These are phyloP conservation scores for Colletotrichum neosansevieriae DNA, from an alignment of 2,329 filamentous ascomycete species.

Conservation along the genomic window DNA sequence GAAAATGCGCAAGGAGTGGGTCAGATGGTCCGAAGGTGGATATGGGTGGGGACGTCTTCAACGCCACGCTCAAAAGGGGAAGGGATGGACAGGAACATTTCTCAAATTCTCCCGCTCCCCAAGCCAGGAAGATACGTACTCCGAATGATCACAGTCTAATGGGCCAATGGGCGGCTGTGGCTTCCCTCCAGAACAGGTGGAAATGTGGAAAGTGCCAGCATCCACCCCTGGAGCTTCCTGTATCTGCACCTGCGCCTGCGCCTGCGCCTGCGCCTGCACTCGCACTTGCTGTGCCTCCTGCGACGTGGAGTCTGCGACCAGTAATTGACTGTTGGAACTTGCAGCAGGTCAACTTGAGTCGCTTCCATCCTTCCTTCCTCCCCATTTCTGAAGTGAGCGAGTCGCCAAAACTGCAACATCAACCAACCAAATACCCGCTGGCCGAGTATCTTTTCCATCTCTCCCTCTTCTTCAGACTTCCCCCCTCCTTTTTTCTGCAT, in stretches of 20 bases:
- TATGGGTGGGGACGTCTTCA: neutral
- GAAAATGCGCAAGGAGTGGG: neutral
- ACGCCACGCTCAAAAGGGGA: neutral
- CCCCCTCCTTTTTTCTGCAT: constrained; percentile 10
- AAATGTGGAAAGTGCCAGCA: neutral
- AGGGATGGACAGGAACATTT: constrained; percentile 33
- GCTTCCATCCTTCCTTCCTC: constrained; percentile 4
- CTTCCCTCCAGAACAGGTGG: neutral
- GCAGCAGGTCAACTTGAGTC: neutral
- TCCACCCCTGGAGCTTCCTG: constrained; percentile 11
- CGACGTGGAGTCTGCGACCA: too few relatives aligned
- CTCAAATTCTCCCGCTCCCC: neutral
- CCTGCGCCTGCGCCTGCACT: constrained; percentile 8
- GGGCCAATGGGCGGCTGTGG: constrained; percentile 8
- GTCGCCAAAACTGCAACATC: neutral
- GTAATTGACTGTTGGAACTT: neutral
- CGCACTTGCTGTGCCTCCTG: neutral
- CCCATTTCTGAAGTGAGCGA: neutral
- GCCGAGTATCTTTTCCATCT: constrained; percentile 4
- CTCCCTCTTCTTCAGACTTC: neutral
- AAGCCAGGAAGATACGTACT: too few relatives aligned
- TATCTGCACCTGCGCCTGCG: neutral
- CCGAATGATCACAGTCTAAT: neutral
- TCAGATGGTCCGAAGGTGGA: neutral
- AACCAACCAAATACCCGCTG: neutral